Conservation (phyloP, 2,329 filamentous ascomycete genomes). For the Colletotrichum liriopes region DNA sequence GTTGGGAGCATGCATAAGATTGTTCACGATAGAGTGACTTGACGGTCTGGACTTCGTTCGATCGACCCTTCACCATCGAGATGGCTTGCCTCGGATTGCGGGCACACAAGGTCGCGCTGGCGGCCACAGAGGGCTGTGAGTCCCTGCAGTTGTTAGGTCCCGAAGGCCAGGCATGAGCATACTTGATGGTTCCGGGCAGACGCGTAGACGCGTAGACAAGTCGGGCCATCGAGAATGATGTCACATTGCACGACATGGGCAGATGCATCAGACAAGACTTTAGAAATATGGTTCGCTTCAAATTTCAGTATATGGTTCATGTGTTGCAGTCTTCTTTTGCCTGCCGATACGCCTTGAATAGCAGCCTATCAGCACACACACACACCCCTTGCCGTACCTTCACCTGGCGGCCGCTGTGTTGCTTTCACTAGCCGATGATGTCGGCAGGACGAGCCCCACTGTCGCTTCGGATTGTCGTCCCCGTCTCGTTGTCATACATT, state of each 20-base stretch:
- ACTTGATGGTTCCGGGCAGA: not conserved
- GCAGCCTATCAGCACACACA: constrained; percentile 52
- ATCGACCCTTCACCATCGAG: constrained; percentile 3
- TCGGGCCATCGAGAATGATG: not conserved
- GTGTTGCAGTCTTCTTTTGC: constrained; percentile 54
- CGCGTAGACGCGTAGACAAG: not conserved
- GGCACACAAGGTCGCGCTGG: constrained; percentile 10
- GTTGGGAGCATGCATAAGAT: not conserved
- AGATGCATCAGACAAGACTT: not conserved
- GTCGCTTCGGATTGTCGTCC: constrained; percentile 7
- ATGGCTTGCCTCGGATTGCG: constrained; percentile 19
- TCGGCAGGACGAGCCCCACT: not conserved
- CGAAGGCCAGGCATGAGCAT: not conserved
- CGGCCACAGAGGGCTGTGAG: constrained; percentile 30
- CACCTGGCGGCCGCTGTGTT: constrained; percentile 18
- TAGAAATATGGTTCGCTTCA: constrained; percentile 28
- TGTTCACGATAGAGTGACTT: not conserved
- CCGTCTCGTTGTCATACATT: constrained; percentile 12
- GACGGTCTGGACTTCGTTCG: constrained; percentile 26
- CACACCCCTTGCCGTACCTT: not conserved
- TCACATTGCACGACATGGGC: constrained; percentile 24
- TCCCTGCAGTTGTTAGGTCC: constrained; percentile 20
- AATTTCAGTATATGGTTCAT: constrained; percentile 42
- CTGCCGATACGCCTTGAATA: constrained; percentile 61
- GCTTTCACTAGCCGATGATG: constrained; percentile 32